Evolutionary conservation across 257 asterid species (phyloP).

Genomic region (Haberlea rhodopensis): DNA sequence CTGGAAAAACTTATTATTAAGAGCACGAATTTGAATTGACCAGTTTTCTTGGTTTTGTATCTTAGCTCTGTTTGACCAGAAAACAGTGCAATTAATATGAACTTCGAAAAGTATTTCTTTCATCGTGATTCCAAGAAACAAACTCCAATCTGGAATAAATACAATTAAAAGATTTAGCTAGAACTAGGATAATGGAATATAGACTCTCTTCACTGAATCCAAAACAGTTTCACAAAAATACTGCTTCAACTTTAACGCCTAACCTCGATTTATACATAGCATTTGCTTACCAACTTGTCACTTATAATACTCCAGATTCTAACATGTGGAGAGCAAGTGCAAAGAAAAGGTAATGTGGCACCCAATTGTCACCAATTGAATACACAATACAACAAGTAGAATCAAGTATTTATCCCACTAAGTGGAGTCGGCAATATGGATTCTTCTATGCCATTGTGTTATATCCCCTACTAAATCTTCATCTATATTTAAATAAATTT

Average conservation of each 20-base stretch:
- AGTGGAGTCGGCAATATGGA: too few relatives aligned
- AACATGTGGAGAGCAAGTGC: background rate
- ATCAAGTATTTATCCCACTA: too few relatives aligned
- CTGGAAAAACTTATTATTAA: background rate
- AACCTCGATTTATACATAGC: background rate
- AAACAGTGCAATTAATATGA: background rate
- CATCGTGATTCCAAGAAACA: background rate
- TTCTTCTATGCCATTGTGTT: too few relatives aligned
- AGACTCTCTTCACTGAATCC: background rate
- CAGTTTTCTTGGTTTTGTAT: background rate
- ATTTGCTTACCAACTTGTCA: conserved; percentile 3
- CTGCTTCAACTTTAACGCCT: background rate
- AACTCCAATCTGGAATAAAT: conserved; percentile 13
- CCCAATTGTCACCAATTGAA: conserved; percentile 3
- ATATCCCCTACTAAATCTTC: too few relatives aligned
- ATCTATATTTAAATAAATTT: too few relatives aligned
- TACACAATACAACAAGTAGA: too few relatives aligned
- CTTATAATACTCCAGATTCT: background rate
- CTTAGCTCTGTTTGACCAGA: background rate
- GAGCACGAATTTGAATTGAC: background rate
- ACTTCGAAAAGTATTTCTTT: background rate
- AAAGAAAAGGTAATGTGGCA: background rate
- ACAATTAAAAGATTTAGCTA: conserved; percentile 1
- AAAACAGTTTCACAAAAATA: background rate
- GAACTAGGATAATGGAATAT: background rate